These are phyloP conservation scores for Populus tremula DNA, from an alignment of 345 rosid genomes.

Conservation along the genomic window DNA sequence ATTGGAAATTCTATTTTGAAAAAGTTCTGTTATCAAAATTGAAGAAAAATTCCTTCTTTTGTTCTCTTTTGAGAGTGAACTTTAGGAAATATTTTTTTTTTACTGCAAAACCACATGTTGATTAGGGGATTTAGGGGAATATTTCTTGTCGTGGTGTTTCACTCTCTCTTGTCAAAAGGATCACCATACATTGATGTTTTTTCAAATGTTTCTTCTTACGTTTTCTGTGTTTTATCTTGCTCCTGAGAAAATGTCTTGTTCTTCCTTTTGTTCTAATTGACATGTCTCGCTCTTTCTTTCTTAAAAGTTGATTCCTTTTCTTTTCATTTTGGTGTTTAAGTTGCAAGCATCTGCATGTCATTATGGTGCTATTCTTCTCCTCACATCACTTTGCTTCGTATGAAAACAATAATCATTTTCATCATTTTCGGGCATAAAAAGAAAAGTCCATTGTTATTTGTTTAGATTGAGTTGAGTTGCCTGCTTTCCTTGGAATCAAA, in stretches of 20 bases:
- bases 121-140: background rate
- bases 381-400: background rate
- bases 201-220: background rate
- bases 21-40: background rate
- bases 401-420: background rate
- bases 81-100: background rate
- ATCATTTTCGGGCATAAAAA: background rate
- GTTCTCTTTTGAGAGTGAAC: background rate
- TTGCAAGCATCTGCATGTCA: background rate
- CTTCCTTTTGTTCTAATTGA: background rate
- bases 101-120: background rate
- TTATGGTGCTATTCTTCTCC: background rate
- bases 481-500: background rate
- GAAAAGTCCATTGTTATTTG: background rate
- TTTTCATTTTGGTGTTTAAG: background rate
- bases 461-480: background rate
- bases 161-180: background rate
- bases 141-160: background rate
- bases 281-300: background rate
- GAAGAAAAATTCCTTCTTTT: background rate
- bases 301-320: background rate
- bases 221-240: background rate
- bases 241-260: background rate
- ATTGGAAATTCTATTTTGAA: background rate
- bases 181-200: background rate